These are phyloP conservation scores for Amanita thiersii DNA, from an alignment of 768 basidiomycete species.

Conservation along the genomic window DNA sequence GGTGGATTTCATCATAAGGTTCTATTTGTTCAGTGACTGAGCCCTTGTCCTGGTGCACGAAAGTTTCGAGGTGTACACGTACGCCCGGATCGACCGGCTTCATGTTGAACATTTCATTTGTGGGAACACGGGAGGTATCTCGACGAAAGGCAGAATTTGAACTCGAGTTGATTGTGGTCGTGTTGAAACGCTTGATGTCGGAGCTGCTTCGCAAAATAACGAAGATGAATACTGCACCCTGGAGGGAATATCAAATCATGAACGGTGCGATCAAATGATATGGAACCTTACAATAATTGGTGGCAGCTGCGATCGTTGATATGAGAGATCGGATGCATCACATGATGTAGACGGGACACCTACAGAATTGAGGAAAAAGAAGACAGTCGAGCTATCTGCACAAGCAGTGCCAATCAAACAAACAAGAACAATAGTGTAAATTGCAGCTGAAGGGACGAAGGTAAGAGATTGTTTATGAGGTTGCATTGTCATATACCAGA, in stretches of 20 bases:
- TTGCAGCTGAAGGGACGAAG: constrained; percentile 1
- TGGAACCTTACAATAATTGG: constrained; percentile 2
- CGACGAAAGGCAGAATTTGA: too few species aligned
- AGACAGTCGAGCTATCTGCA: neutral
- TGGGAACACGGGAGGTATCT: too few species aligned
- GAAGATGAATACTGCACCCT: constrained; percentile 4
- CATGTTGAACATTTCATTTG: too few species aligned
- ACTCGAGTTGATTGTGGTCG: neutral
- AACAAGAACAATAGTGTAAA: constrained; percentile 1
- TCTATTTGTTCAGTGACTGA: too few species aligned
- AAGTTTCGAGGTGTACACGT: too few species aligned
- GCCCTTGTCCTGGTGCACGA: too few species aligned
- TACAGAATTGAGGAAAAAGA: constrained; percentile 8
- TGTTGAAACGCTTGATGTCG: neutral
- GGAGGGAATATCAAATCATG: neutral
- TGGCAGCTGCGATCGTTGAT: constrained; percentile 1
- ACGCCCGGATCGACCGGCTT: too few species aligned
- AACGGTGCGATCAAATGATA: neutral
- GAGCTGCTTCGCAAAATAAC: constrained; percentile 4
- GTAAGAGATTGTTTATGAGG: too few species aligned
- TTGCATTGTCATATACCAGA: too few species aligned
- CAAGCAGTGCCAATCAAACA: neutral
- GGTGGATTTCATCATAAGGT: too few species aligned
- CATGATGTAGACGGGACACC: neutral
- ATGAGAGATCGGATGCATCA: neutral